Evolutionary conservation across 768 basidiomycete species (phyloP).

Genomic region (Lactifluus pinguis): DNA sequence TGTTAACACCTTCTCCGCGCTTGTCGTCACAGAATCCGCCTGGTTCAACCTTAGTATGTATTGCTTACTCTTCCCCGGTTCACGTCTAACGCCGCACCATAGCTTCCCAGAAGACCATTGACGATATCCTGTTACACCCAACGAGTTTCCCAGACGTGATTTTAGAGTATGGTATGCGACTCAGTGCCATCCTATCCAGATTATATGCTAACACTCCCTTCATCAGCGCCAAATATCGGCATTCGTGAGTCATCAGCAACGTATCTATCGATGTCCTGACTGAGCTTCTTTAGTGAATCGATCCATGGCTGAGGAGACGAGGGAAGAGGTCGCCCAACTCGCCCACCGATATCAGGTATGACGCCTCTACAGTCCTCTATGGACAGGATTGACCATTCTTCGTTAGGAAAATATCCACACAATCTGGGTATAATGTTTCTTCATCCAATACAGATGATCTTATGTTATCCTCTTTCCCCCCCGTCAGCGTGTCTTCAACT

Average conservation of each 20-base stretch:
- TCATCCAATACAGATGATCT: not conserved
- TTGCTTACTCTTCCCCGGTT: not conserved
- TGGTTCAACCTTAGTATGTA: conserved; percentile 5
- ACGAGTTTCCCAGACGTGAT: not conserved
- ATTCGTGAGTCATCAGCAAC: not conserved
- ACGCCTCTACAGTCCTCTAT: no score
- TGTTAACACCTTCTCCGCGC: not conserved
- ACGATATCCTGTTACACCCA: not conserved
- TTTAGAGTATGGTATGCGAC: not conserved
- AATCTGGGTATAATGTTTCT: not conserved
- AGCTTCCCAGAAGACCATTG: not conserved
- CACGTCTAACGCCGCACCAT: not conserved
- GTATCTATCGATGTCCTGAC: not conserved
- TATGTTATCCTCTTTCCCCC: not conserved
- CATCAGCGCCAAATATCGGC: conserved; percentile 3
- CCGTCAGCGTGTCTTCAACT: not conserved
- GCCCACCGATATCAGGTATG: not conserved
- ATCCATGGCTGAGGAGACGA: conserved; percentile 1
- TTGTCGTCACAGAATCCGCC: not conserved
- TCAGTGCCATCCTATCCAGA: no score
- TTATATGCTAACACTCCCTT: not conserved
- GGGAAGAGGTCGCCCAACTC: not conserved
- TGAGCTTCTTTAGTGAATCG: not conserved
- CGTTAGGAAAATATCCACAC: not conserved
- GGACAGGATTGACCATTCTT: not conserved